Base-by-base conservation (phyloP, 2,329 filamentous ascomycete species). In the Leptographium galeiforme region DNA sequence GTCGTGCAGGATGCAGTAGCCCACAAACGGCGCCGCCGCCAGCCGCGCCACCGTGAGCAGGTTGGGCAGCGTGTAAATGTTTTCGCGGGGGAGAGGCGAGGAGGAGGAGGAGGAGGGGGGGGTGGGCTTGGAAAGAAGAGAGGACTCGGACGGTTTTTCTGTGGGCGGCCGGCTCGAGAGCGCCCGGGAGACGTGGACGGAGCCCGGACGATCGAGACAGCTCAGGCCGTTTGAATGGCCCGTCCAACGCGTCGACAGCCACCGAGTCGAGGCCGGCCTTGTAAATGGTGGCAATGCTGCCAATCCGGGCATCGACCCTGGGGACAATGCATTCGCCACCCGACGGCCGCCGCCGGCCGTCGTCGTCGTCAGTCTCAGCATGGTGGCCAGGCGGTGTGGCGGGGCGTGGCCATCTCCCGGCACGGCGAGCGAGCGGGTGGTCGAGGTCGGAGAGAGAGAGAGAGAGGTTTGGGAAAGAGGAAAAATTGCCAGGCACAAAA, bases 61-160 rank as follows among this genome's bases (percentile, higher is more conserved):
- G 66, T 98, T 98, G 43, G 93, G 93, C n/a, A 98, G 65, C 39
- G 89, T 98, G 72, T 95, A 96, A 64, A 98, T 95, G 64, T 98
- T 89, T 70, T 98, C 93, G 65, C 84, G 87, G 10, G 30, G 34
- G 5, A 14, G 8, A 25, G 36, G 36, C 2, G 51, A 19, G 1
- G 48, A 4, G 2, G 39, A 6, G 8, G 18, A 10, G 13, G 16
- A 32, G 34, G 34, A 5, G 16, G 40, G 45, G 6, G 32, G 19
- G 14, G 41, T 16, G 33, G 8, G 40, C 5, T 8, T 30, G 12
- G 19, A 46, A 46, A 11, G n/a, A n/a, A n/a, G n/a, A n/a, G n/a
- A n/a, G 13, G 12, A 25, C 8, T 19, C 7, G 2, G 7, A 30
- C 10, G 18, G 13, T 32, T 4, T 32, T 2, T 38, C 36, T 3